phyloP scores from a whole-genome alignment of 305 asterid species.

The Rubia peregrina region DNA sequence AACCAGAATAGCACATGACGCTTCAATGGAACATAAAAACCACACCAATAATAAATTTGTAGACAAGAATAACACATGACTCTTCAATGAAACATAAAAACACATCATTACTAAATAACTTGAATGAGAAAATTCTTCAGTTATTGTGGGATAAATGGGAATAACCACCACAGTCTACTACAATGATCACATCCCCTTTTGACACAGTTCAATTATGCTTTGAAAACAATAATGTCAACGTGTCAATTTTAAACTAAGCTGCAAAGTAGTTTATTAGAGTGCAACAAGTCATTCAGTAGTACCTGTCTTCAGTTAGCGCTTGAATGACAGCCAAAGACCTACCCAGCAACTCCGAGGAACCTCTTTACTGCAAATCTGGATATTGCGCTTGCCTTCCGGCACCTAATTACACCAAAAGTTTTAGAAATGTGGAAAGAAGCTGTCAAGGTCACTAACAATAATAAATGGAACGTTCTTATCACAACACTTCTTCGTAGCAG shows the following conservation, averaged over 20 bases:
- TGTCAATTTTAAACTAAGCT: neutral
- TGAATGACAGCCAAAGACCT: constrained; percentile 23
- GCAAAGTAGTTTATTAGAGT: neutral
- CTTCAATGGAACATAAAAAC: neutral
- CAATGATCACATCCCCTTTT: neutral
- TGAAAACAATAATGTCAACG: neutral
- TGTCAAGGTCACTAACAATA: neutral
- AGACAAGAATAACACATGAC: neutral
- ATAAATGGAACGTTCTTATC: too few relatives aligned
- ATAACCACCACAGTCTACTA: neutral
- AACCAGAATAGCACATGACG: constrained; percentile 4
- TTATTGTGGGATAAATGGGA: neutral
- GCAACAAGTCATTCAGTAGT: neutral
- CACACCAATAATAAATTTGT: neutral
- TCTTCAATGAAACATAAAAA: neutral
- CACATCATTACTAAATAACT: neutral
- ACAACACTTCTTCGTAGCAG: too few relatives aligned
- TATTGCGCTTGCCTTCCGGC: constrained; percentile 72
- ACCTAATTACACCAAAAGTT: constrained; percentile 35
- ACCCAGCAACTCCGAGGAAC: constrained; percentile 95
- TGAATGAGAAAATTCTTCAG: neutral
- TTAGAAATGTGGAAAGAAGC: constrained; percentile 15
- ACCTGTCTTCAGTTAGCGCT: constrained; percentile 9
- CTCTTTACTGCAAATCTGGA: constrained; percentile 72
- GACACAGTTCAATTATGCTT: neutral